These are phyloP conservation scores for Coprinellus aureogranulatus DNA, from an alignment of 768 basidiomycete genomes.

Conservation along the genomic window DNA sequence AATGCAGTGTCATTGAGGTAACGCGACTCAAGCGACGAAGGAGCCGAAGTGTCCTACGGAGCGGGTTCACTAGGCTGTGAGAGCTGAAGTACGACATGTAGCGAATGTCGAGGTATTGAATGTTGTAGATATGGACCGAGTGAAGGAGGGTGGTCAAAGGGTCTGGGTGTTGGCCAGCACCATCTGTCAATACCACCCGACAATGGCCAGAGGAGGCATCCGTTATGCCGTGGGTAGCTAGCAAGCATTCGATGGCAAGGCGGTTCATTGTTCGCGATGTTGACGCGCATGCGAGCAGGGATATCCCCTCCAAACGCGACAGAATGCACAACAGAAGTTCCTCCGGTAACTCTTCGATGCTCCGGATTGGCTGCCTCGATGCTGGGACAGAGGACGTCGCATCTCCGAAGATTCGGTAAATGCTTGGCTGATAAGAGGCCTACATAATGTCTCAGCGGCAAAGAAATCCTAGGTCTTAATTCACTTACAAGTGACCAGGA, in stretches of 20 bases:
- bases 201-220: neutral
- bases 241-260: neutral
- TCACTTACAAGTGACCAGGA: no score
- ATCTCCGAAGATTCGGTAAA: no score
- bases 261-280: neutral
- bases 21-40: neutral
- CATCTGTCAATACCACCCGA: neutral
- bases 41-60: neutral
- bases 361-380: no score
- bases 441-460: no score
- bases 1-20: neutral
- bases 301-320: neutral
- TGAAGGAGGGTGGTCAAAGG: neutral
- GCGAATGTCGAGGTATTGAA: neutral
- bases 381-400: no score
- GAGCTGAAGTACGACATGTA: neutral
- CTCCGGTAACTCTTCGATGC: neutral
- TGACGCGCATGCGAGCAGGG: neutral
- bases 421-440: no score
- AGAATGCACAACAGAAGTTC: neutral
- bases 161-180: neutral
- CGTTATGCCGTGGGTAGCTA: neutral
- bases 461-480: no score
- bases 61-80: neutral
- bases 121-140: neutral